Conservation (phyloP, 768 basidiomycete genomes). For the Termitomyces eurrhizus region DNA sequence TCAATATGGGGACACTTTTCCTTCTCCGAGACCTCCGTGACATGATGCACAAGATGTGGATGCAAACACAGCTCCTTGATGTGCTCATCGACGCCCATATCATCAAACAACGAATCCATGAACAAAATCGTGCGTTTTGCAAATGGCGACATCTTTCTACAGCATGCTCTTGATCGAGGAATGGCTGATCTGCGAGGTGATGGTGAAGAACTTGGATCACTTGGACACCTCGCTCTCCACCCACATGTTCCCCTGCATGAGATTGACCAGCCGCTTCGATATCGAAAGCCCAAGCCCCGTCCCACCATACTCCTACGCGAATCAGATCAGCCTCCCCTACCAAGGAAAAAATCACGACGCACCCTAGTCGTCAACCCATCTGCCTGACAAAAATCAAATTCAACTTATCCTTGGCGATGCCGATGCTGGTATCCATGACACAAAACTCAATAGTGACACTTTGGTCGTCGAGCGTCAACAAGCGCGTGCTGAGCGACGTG, state of each 20-base stretch:
- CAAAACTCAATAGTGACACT: constrained; percentile 94
- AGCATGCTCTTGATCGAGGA: too few species aligned
- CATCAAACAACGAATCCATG: too few species aligned
- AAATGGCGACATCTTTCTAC: too few species aligned
- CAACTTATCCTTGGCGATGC: constrained; percentile 97
- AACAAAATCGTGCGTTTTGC: too few species aligned
- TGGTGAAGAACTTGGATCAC: constrained; percentile 95
- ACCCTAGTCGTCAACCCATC: constrained; percentile 97
- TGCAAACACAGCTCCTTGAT: too few species aligned
- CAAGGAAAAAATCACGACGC: constrained; percentile 22
- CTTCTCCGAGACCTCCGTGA: too few species aligned
- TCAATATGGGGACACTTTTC: too few species aligned
- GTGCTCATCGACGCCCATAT: too few species aligned
- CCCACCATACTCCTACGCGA: constrained; percentile 85
- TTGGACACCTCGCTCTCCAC: constrained; percentile 92
- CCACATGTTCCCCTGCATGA: constrained; percentile 99
- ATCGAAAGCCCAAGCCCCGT: constrained; percentile 79
- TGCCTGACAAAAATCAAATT: constrained; percentile 98
- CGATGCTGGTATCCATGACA: constrained; percentile 96
- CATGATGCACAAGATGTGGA: too few species aligned
- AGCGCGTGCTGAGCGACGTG: constrained; percentile 86
- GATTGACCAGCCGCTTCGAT: constrained; percentile 60
- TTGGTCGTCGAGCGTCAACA: constrained; percentile 75
- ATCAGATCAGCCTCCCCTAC: constrained; percentile 1
- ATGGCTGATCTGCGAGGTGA: constrained; percentile 46